Evolutionary conservation across 805 yeast species (phyloP).

Genomic region (Metschnikowia chrysomelidarum): DNA sequence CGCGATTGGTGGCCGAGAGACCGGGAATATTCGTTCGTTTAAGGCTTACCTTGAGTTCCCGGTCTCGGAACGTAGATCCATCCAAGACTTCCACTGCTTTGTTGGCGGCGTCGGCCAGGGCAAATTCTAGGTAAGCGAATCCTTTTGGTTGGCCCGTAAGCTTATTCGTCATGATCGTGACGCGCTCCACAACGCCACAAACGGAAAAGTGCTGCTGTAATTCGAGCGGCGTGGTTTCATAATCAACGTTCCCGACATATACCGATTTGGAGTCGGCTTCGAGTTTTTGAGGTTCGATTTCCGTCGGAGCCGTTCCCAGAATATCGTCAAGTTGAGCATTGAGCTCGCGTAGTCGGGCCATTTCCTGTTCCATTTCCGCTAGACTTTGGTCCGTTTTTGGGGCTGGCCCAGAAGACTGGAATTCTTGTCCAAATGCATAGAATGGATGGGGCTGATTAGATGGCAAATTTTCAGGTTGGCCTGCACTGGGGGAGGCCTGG

Average conservation of each 20-base stretch:
- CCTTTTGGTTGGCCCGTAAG: slow-evolving; percentile 83
- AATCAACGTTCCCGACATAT: slow-evolving; percentile 84
- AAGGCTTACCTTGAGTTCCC: slow-evolving; percentile 69
- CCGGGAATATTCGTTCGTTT: slow-evolving; percentile 86
- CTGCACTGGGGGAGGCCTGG: too few relatives aligned
- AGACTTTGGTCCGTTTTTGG: slow-evolving; percentile 6
- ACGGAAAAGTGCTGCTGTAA: slow-evolving; percentile 68
- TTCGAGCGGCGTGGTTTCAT: slow-evolving; percentile 74
- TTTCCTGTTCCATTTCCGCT: slow-evolving; percentile 57
- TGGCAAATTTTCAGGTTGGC: too few relatives aligned
- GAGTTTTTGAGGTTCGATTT: slow-evolving; percentile 22
- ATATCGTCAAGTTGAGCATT: slow-evolving; percentile 35
- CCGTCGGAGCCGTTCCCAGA: slow-evolving; percentile 7
- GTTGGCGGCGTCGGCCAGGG: slow-evolving; percentile 60
- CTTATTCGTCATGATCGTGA: slow-evolving; percentile 72
- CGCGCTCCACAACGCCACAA: slow-evolving; percentile 74
- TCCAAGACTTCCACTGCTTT: slow-evolving; percentile 61
- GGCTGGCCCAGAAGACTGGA: slow-evolving; percentile 14
- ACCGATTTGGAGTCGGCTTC: slow-evolving; percentile 76
- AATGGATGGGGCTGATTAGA: too few relatives aligned
- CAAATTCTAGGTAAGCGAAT: slow-evolving; percentile 81
- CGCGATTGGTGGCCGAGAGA: slow-evolving; percentile 33
- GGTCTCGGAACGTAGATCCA: slow-evolving; percentile 63
- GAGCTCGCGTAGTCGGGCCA: slow-evolving; percentile 57
- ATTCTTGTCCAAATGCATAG: too few relatives aligned